Percentiles rank a stretch among this genome's conserved stretches.
These are phyloP conservation scores for Eustoma russellianum DNA, from an alignment of 257 asterid species.

Conservation along the genomic window DNA sequence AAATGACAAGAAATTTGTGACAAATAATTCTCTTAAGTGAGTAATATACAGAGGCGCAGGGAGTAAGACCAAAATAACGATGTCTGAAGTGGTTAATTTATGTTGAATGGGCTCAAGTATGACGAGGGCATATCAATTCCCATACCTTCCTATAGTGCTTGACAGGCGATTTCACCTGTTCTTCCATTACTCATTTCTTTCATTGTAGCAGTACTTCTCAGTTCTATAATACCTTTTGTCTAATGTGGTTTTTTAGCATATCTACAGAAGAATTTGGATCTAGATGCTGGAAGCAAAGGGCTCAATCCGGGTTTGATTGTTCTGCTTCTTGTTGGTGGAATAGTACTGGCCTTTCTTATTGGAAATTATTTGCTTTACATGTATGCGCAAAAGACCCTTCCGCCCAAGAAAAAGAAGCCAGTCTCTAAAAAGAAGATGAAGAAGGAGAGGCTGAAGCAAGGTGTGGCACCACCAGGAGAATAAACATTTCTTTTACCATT, in stretches of 20 bases:
- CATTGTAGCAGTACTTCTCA: neutral
- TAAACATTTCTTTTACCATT: slow-evolving; percentile 7
- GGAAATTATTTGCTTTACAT: slow-evolving; percentile 61
- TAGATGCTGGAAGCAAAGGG: slow-evolving; percentile 42
- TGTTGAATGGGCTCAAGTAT: too few relatives aligned
- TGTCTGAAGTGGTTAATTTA: too few relatives aligned
- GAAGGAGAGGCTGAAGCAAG: slow-evolving; percentile 85
- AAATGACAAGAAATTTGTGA: too few relatives aligned
- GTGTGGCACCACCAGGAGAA: slow-evolving; percentile 91
- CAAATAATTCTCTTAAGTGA: too few relatives aligned
- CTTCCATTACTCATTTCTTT: neutral
- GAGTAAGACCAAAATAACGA: too few relatives aligned
- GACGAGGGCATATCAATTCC: too few relatives aligned
- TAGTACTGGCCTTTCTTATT: slow-evolving; percentile 48
- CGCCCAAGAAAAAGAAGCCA: slow-evolving; percentile 85
- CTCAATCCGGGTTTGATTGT: slow-evolving; percentile 83
- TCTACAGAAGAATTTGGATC: slow-evolving; percentile 38
- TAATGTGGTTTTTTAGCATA: slow-evolving; percentile 10
- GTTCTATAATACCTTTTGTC: neutral
- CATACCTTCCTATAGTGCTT: too few relatives aligned
- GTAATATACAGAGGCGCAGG: too few relatives aligned
- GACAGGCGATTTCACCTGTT: neutral
- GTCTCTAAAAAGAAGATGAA: slow-evolving; percentile 88
- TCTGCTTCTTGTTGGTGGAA: slow-evolving; percentile 60
- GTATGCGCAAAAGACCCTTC: slow-evolving; percentile 73